These are phyloP conservation scores for Ogataea methylovora DNA, from an alignment of 805 yeast species.

Conservation along the genomic window DNA sequence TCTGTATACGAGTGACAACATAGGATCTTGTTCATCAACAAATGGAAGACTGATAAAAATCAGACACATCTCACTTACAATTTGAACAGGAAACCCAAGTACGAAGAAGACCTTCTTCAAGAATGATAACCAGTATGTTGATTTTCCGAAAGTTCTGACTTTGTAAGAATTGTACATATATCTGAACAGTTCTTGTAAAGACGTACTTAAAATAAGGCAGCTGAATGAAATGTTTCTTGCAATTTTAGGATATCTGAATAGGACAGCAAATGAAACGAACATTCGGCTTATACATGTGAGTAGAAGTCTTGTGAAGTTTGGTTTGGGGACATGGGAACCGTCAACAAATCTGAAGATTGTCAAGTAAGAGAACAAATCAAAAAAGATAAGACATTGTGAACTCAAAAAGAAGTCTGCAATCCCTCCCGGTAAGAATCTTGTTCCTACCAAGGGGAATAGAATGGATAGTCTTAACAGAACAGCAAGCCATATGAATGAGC, in stretches of 20 bases:
- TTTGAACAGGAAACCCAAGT: constrained; percentile 14
- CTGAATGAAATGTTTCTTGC: constrained; percentile 18
- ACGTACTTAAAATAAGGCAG: constrained; percentile 12
- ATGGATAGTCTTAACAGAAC: constrained; percentile 42
- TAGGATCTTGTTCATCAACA: constrained; percentile 6
- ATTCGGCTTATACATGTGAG: constrained; percentile 7
- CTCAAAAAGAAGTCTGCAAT: constrained; percentile 52
- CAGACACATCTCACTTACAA: constrained; percentile 13
- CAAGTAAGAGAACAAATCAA: constrained; percentile 15
- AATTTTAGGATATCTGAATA: constrained; percentile 19
- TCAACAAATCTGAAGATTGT: constrained; percentile 9
- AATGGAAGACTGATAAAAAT: constrained; percentile 14
- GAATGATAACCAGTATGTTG: constrained; percentile 10
- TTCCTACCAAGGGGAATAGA: constrained; percentile 57
- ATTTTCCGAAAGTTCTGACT: constrained; percentile 16
- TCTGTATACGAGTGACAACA: constrained; percentile 6
- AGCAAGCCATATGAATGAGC: constrained; percentile 40
- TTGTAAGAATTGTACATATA: constrained; percentile 20
- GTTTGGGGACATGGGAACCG: neutral
- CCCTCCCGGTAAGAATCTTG: constrained; percentile 60
- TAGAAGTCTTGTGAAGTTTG: constrained; percentile 7
- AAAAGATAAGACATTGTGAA: constrained; percentile 8
- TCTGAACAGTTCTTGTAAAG: constrained; percentile 16
- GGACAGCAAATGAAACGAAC: constrained; percentile 2
- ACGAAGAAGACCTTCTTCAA: constrained; percentile 9